phyloP scores from a whole-genome alignment of 1,284 basidiomycete genomes.

The Ustilago vetiveriae region DNA sequence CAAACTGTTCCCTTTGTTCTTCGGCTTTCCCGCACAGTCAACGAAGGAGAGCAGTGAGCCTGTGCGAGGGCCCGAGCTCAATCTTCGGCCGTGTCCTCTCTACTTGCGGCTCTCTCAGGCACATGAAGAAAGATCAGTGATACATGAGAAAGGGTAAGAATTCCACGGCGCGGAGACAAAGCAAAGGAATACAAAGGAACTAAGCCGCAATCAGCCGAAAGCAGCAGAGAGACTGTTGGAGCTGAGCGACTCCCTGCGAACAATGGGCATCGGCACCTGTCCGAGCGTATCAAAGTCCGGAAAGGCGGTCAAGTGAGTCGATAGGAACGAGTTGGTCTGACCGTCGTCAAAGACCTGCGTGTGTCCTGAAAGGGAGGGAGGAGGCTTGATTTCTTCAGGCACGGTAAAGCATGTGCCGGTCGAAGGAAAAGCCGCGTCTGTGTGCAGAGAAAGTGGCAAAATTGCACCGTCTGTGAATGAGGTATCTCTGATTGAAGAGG shows the following conservation, averaged over 20 bases:
- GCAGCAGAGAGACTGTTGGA: conserved; percentile 38
- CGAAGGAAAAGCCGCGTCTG: no score
- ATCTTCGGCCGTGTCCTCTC: conserved; percentile 9
- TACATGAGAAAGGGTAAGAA: conserved; percentile 1
- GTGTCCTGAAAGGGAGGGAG: background rate
- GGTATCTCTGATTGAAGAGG: background rate
- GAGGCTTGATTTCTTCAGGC: conserved; percentile 1
- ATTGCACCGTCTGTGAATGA: background rate
- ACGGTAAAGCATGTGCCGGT: conserved; percentile 7
- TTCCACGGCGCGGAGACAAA: conserved; percentile 19
- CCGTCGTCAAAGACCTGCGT: background rate
- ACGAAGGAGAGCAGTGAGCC: background rate
- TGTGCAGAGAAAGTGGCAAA: no score
- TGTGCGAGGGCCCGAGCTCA: conserved; percentile 7
- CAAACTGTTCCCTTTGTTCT: conserved; percentile 8
- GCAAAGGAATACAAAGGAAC: conserved; percentile 19
- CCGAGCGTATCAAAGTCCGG: conserved; percentile 23
- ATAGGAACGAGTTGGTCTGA: conserved; percentile 9
- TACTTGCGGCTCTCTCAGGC: no score
- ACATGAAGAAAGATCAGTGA: no score
- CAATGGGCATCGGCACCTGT: conserved; percentile 10
- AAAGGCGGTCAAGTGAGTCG: conserved; percentile 1
- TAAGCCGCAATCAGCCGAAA: conserved; percentile 9
- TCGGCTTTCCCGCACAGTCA: background rate
- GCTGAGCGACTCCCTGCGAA: conserved; percentile 16